phyloP scores from a whole-genome alignment of 257 asterid species.

The Gardenia jasminoides region DNA sequence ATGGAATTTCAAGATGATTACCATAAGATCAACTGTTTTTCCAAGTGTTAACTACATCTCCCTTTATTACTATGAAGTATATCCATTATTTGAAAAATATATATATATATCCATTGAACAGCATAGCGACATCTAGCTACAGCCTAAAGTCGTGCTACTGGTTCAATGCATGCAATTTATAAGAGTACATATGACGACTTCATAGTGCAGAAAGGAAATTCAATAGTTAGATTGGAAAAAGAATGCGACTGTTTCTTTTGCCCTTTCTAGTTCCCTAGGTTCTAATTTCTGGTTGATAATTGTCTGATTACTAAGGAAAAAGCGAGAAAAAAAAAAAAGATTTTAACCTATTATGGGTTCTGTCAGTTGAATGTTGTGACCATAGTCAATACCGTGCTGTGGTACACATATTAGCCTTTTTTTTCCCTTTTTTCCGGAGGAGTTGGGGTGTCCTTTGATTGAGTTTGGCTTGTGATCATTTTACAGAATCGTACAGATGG shows the following conservation, averaged over 20 bases:
- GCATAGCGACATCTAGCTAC: not conserved
- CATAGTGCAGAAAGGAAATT: not conserved
- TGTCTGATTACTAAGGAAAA: not conserved
- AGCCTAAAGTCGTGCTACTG: not conserved
- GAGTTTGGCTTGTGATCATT: not conserved
- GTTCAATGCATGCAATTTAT: not conserved
- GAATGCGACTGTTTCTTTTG: not conserved
- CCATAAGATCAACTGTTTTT: too few relatives aligned
- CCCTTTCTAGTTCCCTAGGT: not conserved
- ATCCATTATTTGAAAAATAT: too few relatives aligned
- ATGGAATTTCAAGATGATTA: not conserved
- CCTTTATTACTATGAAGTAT: too few relatives aligned
- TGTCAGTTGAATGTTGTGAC: not conserved
- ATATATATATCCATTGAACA: too few relatives aligned
- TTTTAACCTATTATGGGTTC: not conserved
- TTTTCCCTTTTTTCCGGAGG: too few relatives aligned
- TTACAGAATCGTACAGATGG: not conserved
- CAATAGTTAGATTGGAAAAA: not conserved
- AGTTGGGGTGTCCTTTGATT: not conserved
- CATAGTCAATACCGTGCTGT: not conserved
- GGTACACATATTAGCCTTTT: not conserved
- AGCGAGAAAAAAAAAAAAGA: not conserved
- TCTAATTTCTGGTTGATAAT: not conserved
- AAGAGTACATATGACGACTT: not conserved
- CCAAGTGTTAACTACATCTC: too few relatives aligned